These are phyloP conservation scores for Talaromyces sp. DNA, from an alignment of 2,329 filamentous ascomycete species.

Conservation along the genomic window DNA sequence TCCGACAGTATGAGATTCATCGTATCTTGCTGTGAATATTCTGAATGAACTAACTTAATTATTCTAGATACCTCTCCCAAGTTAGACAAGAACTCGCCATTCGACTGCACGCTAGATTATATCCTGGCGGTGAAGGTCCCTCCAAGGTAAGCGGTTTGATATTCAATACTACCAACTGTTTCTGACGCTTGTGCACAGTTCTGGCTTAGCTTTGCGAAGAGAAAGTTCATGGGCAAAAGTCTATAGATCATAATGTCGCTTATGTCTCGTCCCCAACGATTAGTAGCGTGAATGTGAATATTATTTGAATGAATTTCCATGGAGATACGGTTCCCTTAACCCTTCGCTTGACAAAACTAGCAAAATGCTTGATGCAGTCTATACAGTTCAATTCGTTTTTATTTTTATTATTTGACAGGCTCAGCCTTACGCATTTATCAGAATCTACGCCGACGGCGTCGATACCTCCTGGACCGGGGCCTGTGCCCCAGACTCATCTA, in stretches of 20 bases:
- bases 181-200: conserved; percentile 56
- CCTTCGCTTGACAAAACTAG: not conserved
- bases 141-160: conserved; percentile 49
- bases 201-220: conserved; percentile 98
- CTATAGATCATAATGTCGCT: conserved; percentile 47
- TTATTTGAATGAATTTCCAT: not conserved
- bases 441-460: not conserved
- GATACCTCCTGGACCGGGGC: not conserved
- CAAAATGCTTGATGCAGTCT: not conserved
- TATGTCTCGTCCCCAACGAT: conserved; percentile 2
- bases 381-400: conserved; percentile 1
- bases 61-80: conserved; percentile 63
- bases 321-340: not conserved
- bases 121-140: conserved; percentile 67
- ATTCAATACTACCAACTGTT: not conserved
- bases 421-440: not conserved
- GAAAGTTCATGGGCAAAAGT: conserved; percentile 98
- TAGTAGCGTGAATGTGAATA: conserved; percentile 10
- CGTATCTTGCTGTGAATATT: not conserved
- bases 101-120: conserved; percentile 79
- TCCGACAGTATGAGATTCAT: conserved; percentile 65
- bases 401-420: not conserved
- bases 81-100: conserved; percentile 86
- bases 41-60: not conserved
- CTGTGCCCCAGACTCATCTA: conserved; percentile 20